These are phyloP conservation scores for Ganoderma sinense DNA, from an alignment of 1,284 basidiomycete species.

Conservation along the genomic window DNA sequence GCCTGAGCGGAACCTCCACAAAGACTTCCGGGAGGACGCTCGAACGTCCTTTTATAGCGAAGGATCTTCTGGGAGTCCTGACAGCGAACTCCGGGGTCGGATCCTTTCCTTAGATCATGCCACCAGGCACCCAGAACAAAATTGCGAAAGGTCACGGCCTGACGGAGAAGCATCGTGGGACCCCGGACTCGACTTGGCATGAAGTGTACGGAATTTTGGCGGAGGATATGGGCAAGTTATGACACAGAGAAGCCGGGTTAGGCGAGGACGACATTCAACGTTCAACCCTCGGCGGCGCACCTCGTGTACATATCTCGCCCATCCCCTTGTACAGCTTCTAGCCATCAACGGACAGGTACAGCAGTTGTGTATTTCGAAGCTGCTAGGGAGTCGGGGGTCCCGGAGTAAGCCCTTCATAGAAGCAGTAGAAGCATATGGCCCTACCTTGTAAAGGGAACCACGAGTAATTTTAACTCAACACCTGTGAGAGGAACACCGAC, in stretches of 20 bases:
- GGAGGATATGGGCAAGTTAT: not conserved
- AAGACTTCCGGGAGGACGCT: not conserved
- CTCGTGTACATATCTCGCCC: not conserved
- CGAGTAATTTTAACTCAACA: conserved; percentile 5
- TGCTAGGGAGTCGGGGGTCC: conserved; percentile 3
- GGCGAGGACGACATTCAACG: not conserved
- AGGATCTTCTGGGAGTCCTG: not conserved
- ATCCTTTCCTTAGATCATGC: not conserved
- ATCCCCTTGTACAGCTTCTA: not conserved
- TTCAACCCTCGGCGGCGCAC: not conserved
- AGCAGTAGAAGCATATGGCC: conserved; percentile 9
- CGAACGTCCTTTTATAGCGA: conserved; percentile 8
- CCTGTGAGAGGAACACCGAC: conserved; percentile 2
- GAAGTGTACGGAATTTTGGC: not conserved
- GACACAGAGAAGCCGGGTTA: not conserved
- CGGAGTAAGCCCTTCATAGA: not conserved
- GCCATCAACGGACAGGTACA: not conserved
- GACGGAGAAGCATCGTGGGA: conserved; percentile 1
- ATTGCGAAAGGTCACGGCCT: not conserved
- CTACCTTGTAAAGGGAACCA: not conserved
- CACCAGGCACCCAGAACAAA: not conserved
- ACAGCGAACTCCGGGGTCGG: not conserved
- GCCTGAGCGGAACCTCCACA: conserved; percentile 25
- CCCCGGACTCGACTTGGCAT: not conserved
- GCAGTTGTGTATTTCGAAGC: not conserved